Evolutionary conservation across 768 basidiomycete species (phyloP), one percentile per base, ranked within the genome.

Genomic region (Leccinum imitatum): DNA sequence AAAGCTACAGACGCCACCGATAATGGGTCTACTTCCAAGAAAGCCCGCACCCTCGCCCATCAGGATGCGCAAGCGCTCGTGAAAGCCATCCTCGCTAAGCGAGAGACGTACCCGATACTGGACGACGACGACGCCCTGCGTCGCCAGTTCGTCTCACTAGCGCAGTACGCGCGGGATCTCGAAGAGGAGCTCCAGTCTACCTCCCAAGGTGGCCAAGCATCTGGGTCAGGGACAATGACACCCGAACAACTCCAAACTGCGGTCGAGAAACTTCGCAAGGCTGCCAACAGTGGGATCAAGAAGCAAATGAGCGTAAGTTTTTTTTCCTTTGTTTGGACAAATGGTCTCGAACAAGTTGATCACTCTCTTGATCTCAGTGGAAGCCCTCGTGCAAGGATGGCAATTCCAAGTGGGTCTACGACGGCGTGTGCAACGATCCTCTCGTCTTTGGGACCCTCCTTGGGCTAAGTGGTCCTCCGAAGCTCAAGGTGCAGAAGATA

Each of bases 401-500:
- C 15, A 59, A 69, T 6, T 78, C 84, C 21, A 82, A 77, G 60
- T 85, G 77, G 77, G 57, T 65, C n/a, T 84, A 84, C 61, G 81
- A 83, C 57, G 83, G 82, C 19, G 75, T 85, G 19, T 84, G 80
- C 62, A 67, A 71, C 8, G 78, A 83, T 64, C 73, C 79, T 0
- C 76, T 69, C 15, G 76, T 83, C 51, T 85, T 84, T 62, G 81
- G 80, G 15, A 72, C 68, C 4, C 67, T 83, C 44, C 60, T 84
- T 50, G 73, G 75, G 0, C 69, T 80, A 3, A 77, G 66, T 10
- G 77, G 78, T 0, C 79, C 82, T 4, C 78, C 82, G 0, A 82
- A 66, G 14, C 83, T 78, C 69, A 84, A 83, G 71, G 69, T 67
- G 67, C 82, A 81, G 75, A 85, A 80, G 66, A 67, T 80, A 6